Conservation (phyloP, 768 basidiomycete genomes). For the Mycena galericulata region DNA sequence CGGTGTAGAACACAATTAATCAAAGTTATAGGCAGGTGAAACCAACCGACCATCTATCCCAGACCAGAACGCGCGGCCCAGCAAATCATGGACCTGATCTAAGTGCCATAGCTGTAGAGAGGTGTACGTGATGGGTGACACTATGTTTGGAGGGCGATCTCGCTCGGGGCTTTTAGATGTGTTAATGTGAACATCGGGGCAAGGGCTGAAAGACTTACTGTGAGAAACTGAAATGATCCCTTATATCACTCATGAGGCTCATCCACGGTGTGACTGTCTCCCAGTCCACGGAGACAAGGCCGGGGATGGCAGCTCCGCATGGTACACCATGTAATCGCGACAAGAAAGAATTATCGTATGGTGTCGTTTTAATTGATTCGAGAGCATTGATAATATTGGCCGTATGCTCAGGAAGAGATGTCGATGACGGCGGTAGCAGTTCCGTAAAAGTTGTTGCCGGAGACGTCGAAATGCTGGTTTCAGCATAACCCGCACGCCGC, state of each 20-base stretch:
- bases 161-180: conserved; percentile 62
- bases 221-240: conserved; percentile 69
- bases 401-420: conserved; percentile 41
- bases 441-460: conserved; percentile 45
- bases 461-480: conserved; percentile 37
- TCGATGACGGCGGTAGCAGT: conserved; percentile 47
- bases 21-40: background rate
- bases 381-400: conserved; percentile 62
- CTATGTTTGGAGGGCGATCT: conserved; percentile 53
- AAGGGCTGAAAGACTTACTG: conserved; percentile 59
- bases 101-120: conserved; percentile 71
- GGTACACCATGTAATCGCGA: conserved; percentile 68
- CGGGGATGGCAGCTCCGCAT: conserved; percentile 44
- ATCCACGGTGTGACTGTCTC: conserved; percentile 80
- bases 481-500: conserved; percentile 37
- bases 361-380: conserved; percentile 68
- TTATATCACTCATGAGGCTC: conserved; percentile 78
- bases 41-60: conserved; percentile 78
- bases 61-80: conserved; percentile 78
- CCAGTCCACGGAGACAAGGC: conserved; percentile 76
- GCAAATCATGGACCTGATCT: conserved; percentile 76
- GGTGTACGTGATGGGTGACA: conserved; percentile 72
- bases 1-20: conserved; percentile 17
- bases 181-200: conserved; percentile 1
- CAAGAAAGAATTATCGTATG: conserved; percentile 73